These are phyloP conservation scores for Kingdonia uniflora DNA, from an alignment of 164 flowering plant species.

Conservation along the genomic window DNA sequence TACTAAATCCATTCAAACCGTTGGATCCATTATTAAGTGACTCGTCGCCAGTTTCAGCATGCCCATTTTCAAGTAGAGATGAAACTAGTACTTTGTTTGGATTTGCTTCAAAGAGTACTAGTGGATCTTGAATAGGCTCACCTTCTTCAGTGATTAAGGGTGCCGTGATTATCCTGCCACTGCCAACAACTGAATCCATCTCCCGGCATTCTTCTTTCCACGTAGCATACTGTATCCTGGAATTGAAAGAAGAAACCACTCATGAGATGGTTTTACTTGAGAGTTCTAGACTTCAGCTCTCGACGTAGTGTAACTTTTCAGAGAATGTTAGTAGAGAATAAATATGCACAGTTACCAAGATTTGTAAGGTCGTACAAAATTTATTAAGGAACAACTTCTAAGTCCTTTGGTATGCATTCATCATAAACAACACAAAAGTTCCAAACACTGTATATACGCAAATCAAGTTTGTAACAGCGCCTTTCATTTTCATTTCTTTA, in stretches of 20 bases:
- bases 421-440: no score
- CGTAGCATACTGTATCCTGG: constrained; percentile 63
- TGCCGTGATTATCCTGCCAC: constrained; percentile 88
- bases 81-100: constrained; percentile 21
- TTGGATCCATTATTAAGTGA: constrained; percentile 10
- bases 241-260: neutral
- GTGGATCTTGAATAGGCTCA: constrained; percentile 73
- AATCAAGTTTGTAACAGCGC: no score
- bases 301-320: no score
- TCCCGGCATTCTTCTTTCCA: constrained; percentile 75
- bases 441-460: no score
- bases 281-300: no score
- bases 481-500: no score
- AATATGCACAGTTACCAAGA: no score
- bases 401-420: no score
- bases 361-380: no score
- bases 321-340: no score
- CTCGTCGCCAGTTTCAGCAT: constrained; percentile 13
- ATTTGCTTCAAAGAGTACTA: constrained; percentile 62
- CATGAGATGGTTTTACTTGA: no score
- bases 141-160: constrained; percentile 87
- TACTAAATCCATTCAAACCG: constrained; percentile 17
- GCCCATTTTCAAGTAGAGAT: constrained; percentile 13
- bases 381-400: no score
- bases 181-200: constrained; percentile 82